Percentiles rank a stretch among this genome's conserved stretches.
These are phyloP conservation scores for Pyrenophora graminea DNA, from an alignment of 2,329 filamentous ascomycete species.

Conservation along the genomic window DNA sequence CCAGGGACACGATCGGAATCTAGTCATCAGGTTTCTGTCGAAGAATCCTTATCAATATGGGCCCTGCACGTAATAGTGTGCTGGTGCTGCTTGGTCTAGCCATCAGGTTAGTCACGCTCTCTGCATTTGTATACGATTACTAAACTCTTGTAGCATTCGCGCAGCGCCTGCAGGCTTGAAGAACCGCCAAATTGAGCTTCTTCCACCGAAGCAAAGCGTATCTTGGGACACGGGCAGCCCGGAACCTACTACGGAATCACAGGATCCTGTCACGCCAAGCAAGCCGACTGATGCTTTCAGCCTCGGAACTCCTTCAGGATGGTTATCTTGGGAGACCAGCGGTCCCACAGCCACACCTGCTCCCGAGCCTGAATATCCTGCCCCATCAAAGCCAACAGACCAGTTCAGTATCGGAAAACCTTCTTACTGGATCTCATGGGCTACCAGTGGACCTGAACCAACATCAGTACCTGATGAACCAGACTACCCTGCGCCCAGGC, in stretches of 20 bases:
- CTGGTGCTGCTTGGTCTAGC: constrained; percentile 34
- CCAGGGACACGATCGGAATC: constrained; percentile 11
- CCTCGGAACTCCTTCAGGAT: constrained; percentile 13
- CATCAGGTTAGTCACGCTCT: constrained; percentile 24
- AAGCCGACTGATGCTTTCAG: constrained; percentile 14
- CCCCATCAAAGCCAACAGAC: constrained; percentile 11
- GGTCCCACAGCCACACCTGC: constrained; percentile 4
- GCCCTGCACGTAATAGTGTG: constrained; percentile 28
- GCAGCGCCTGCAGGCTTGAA: constrained; percentile 27
- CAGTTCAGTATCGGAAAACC: constrained; percentile 10
- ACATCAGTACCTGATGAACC: constrained; percentile 11
- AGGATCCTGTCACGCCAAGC: constrained; percentile 12
- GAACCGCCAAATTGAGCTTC: constrained; percentile 20
- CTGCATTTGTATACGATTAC: neutral
- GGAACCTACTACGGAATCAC: constrained; percentile 13
- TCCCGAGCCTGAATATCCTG: constrained; percentile 11
- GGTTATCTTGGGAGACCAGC: constrained; percentile 15
- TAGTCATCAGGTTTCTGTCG: neutral
- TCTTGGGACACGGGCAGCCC: constrained; percentile 22
- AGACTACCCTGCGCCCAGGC: constrained; percentile 10
- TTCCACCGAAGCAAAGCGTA: constrained; percentile 23
- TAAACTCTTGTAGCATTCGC: constrained; percentile 21
- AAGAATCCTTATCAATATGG: constrained; percentile 23
- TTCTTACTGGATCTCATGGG: constrained; percentile 11
- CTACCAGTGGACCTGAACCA: constrained; percentile 3